These are phyloP conservation scores for Fusarium buharicum DNA, from an alignment of 2,329 filamentous ascomycete genomes.

Conservation along the genomic window DNA sequence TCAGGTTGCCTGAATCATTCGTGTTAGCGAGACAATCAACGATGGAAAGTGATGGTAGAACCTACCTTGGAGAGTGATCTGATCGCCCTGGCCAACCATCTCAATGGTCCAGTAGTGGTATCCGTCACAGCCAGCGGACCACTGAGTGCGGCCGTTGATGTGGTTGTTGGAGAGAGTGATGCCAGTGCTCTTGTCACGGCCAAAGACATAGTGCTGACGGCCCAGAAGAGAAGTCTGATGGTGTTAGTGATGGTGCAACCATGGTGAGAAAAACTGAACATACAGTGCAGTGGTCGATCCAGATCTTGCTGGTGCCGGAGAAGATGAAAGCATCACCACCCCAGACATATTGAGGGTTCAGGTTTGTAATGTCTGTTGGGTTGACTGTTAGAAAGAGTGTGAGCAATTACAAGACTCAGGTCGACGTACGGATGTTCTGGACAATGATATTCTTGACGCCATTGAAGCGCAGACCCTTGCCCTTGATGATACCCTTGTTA, in stretches of 20 bases:
- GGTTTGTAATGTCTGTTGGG: conserved; percentile 56
- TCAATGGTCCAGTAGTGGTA: conserved; percentile 70
- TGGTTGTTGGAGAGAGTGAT: conserved; percentile 69
- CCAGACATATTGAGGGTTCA: conserved; percentile 68
- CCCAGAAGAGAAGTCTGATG: conserved; percentile 66
- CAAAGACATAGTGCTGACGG: conserved; percentile 68
- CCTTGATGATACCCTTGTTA: conserved; percentile 63
- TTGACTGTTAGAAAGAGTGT: too few relatives aligned
- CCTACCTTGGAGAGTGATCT: conserved; percentile 7
- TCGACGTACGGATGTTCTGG: conserved; percentile 58
- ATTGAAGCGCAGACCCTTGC: conserved; percentile 59
- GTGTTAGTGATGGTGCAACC: conserved; percentile 41
- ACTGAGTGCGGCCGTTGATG: conserved; percentile 64
- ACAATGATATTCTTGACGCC: conserved; percentile 61
- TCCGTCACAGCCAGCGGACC: conserved; percentile 66
- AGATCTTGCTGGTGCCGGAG: conserved; percentile 56
- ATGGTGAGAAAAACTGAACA: too few relatives aligned
- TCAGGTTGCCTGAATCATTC: conserved; percentile 59
- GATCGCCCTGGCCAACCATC: conserved; percentile 63
- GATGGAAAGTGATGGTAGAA: conserved; percentile 60
- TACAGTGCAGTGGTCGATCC: conserved; percentile 53
- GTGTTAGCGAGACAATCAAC: conserved; percentile 40
- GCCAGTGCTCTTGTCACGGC: conserved; percentile 61
- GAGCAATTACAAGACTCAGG: too few relatives aligned
- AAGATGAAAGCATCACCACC: conserved; percentile 67